Base-by-base conservation (phyloP, 2,329 filamentous ascomycete species). In the Sphaerulina vaccinii region DNA sequence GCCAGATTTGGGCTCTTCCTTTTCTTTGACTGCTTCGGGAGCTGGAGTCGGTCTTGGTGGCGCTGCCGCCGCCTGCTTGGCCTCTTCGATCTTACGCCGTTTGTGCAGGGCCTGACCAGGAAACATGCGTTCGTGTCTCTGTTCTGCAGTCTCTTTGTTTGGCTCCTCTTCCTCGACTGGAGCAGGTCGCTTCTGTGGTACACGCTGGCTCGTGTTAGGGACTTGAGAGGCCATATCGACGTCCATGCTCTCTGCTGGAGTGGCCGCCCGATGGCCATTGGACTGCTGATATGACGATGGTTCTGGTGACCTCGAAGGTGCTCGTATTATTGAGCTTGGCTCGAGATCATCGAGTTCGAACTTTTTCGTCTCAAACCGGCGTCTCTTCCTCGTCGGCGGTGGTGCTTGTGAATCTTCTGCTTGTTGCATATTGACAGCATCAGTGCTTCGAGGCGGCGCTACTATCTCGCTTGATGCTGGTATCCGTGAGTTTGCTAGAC, bases 31-130 rank as follows among this genome's bases (percentile, higher is more conserved):
- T 13, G n/a, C 41, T 13, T 42, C 21, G 13, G 32, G 21, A n/a
- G 33, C 29, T 23, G 38, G 37, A n/a, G 36, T 39, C 18, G 51
- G 32, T 36, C 10, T 22, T 40, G 13, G 52, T 50, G 18, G 22
- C 21, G 10, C 36, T 42, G 10, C 47, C 3, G 45, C 45, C 41
- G 23, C 37, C 15, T 36, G 24, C 8, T 23, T 36, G 19, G 47
- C 46, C 8, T 78, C 78, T 55, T 82, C 84, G 16, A 88, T 76
- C 21, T 86, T 84, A 18, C 87, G 84, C n/a, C 85, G 83, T 68
- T 95, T 97, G 65, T 90, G 81, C 4, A 84, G 84, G 22, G 86
- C 83, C 3, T 88, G 84, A 1, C 85, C 88, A 0, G 90, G 88
- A 1, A 91, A 83, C 49, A 96, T 80, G 18, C 80, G 77, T 11